Evolutionary conservation across 805 yeast genomes (phyloP), one percentile per base, ranked within the genome.

Genomic region (Saturnispora serradocipensis): DNA sequence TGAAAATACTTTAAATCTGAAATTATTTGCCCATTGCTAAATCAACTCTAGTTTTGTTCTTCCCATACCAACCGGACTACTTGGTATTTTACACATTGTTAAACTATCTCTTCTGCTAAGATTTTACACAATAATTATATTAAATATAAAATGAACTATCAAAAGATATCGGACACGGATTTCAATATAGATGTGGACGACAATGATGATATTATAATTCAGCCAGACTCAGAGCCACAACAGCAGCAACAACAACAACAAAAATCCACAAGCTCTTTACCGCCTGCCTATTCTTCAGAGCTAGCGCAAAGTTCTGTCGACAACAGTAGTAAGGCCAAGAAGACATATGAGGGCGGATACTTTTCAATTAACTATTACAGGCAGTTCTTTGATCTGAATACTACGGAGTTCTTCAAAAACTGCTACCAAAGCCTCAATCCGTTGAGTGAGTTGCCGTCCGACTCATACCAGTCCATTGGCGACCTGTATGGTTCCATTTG

Each of bases 401-500:
- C 89, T 4, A 67, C 64, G 10, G 82, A 82, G 10, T 89, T 88
- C 54, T 62, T 77, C 45, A 58, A 55, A 16, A 78, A 86, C 52
- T 72, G 84, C 51, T 61, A 71, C 24, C 62, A 72, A 51, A 80
- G 89, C 0, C 56, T 83, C 40, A 83, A 85, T 58, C 86, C 90
- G 16, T 57, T 74, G 40, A 60, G 67, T 57, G 55, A 60, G 15
- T 61, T 65, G 9, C 43, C 58, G 13, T 71, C 65, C 34, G 73
- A 60, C 22, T 67, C 55, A 57, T 71, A 58, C 71, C 72, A 73
- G 39, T 72, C 73, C 15, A 52, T 56, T 49, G 79, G 84, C 3
- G 98, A 90, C 61, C 68, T 90, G 49, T 91, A 88, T 65, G 97
- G 97, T 0, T 85, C 95, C 7, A 71, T 88, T 18, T 90, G 98